Base-by-base conservation (phyloP, 768 basidiomycete species). In the Lactifluus volemus region DNA sequence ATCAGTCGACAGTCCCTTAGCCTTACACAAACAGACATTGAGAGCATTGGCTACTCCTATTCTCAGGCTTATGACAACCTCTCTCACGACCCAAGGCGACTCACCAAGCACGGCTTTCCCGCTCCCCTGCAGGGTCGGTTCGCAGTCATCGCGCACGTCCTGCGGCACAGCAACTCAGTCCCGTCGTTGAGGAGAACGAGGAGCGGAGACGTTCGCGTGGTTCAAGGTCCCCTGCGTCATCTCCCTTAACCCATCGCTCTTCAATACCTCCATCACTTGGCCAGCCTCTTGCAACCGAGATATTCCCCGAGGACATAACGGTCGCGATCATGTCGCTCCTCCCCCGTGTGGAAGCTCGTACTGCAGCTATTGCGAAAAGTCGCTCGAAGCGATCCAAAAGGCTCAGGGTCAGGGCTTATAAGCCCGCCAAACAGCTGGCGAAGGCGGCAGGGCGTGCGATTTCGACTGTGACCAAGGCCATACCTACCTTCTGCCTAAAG, bases 171-270 rank as follows among this genome's bases (percentile, higher is more conserved):
- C 63, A 66, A 58, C 64, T 66, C 41, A 66, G 65, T 21, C 65
- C 65, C 12, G 65, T 66, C 21, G 65, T 17, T 4, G 65, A 66
- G 53, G 65, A 66, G 56, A 61, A 17, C 15, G 65, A 65, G 32
- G 64, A 59, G 41, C 58, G 61, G 21, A 53, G 63, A 45, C 64
- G 64, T 12, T 64, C 64, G 15, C 56, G 60, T 47, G 63, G 57
- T 12, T 60, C 58, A 30, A 25, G 58, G 38, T 56, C 58, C 34
- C 30, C 25, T 39, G 21, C 53, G 8, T 54, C 61, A 32, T 53
- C 65, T 32, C 53, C 36, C n/a, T 14, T 55, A 25, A 12, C 58
- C 8, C 51, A 30, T 47, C 53, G 59, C 32, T 58, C 59, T 21
- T 54, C 54, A 21, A 25, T 49, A 53, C 21, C 56, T 10, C 10